Base-by-base conservation (phyloP, 371 early-diverging fungal species). In the Mycotypha africana region DNA sequence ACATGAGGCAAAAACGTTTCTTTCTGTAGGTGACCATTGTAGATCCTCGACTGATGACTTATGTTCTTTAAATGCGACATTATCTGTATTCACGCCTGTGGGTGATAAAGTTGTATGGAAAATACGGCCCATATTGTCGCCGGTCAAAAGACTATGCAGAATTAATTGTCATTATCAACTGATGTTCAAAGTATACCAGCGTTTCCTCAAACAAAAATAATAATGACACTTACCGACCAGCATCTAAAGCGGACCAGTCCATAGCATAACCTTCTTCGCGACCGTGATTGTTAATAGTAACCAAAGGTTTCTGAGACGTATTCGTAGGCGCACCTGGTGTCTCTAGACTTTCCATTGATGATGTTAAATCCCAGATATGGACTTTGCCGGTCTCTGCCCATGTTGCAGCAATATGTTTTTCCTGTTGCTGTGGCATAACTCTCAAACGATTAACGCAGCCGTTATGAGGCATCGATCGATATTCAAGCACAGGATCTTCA, bases 381-480 rank as follows among this genome's bases (percentile, higher is more conserved):
- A 97, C 97, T 56, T 90, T 86, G 34, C 97, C 96, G 10, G 84
- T 88, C 36, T 97, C 98, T 6, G 93, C 66, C 97, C 96, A 95
- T 3, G 96, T 85, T 10, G 98, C 90, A 4, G 88, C 89, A 60
- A 95, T 76, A 37, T 68, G 74, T 35, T 61, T 67, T 36, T 66
- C 65, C 24, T 73, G 62, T 46, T 70, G 74, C 54, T 81, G 82
- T 20, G 84, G 81, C 76, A 77, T 80, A 2, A 78, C 81, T 49
- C 98, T 79, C 32, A 96, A 57, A 31, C 98, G 84, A 66, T 97
- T 97, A 15, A 96, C 88, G 38, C 95, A 93, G 47, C 96, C 97
- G 44, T 76, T 60, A 56, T 95, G 95, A 21, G 88, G 79, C 41
- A 95, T 69, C 14, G 84, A 79, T 50, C 79, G 76, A 61, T 79